Conservation (phyloP, 2,329 filamentous ascomycete genomes). For the Colletotrichum sp. region DNA sequence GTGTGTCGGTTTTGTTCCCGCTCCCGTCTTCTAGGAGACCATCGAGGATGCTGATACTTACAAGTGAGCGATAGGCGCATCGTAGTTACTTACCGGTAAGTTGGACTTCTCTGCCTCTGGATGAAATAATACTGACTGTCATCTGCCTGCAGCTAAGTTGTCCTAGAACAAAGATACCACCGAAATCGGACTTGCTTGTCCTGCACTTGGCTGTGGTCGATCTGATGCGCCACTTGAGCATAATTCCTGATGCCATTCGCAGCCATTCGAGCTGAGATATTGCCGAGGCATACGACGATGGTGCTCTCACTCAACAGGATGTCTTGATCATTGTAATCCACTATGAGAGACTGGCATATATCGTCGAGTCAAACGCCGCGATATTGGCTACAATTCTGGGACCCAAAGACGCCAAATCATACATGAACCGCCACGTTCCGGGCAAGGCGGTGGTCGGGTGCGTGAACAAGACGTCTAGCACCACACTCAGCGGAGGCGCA, state of each 20-base stretch:
- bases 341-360: not conserved
- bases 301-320: not conserved
- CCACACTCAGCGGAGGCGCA: not conserved
- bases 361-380: not conserved
- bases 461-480: not conserved
- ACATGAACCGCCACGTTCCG: not conserved
- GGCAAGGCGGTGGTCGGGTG: not conserved
- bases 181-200: not conserved
- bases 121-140: not conserved
- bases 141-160: not conserved
- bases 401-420: not conserved
- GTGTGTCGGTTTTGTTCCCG: too few relatives aligned
- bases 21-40: too few relatives aligned
- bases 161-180: not conserved
- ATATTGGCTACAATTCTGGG: not conserved
- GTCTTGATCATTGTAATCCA: not conserved
- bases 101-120: not conserved
- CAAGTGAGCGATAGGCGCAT: not conserved
- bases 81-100: not conserved
- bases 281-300: not conserved
- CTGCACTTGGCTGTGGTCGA: not conserved
- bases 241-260: not conserved
- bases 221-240: not conserved
- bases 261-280: not conserved
- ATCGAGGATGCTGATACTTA: not conserved